Conservation (phyloP, 345 rosid species). For the Combretum micranthum region DNA sequence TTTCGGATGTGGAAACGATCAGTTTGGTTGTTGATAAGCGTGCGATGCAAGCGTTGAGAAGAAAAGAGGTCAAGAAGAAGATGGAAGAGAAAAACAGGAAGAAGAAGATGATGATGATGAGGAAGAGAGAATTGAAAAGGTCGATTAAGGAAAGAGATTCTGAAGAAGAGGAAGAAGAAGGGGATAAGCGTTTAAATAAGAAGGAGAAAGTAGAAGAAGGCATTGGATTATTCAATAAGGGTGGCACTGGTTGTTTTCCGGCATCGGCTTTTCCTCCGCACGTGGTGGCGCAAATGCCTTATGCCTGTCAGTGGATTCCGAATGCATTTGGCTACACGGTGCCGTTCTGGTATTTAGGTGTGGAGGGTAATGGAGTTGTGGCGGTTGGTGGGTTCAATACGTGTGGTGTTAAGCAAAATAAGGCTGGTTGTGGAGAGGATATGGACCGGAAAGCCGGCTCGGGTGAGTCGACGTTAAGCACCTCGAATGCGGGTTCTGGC, state of each 20-base stretch:
- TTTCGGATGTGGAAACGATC: background rate
- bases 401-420: constrained; percentile 24
- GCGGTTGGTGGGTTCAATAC: constrained; percentile 12
- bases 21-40: constrained; percentile 14
- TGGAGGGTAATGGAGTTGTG: constrained; percentile 8
- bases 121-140: background rate
- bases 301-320: too few species aligned
- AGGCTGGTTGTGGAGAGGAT: constrained; percentile 12
- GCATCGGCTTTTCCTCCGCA: too few species aligned
- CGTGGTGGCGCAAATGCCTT: too few species aligned
- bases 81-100: constrained; percentile 34
- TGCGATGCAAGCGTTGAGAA: constrained; percentile 29
- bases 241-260: background rate
- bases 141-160: background rate
- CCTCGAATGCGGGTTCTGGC: constrained; percentile 38
- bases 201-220: background rate
- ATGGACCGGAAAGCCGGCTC: constrained; percentile 17
- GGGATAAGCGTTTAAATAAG: background rate
- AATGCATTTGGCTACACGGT: background rate
- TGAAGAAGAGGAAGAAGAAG: background rate
- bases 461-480: constrained; percentile 29
- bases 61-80: constrained; percentile 41
- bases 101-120: constrained; percentile 1
- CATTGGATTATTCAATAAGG: background rate
- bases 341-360: constrained; percentile 5